Base-by-base conservation (phyloP, 1,284 basidiomycete genomes). In the Heterobasidion parviporum region DNA sequence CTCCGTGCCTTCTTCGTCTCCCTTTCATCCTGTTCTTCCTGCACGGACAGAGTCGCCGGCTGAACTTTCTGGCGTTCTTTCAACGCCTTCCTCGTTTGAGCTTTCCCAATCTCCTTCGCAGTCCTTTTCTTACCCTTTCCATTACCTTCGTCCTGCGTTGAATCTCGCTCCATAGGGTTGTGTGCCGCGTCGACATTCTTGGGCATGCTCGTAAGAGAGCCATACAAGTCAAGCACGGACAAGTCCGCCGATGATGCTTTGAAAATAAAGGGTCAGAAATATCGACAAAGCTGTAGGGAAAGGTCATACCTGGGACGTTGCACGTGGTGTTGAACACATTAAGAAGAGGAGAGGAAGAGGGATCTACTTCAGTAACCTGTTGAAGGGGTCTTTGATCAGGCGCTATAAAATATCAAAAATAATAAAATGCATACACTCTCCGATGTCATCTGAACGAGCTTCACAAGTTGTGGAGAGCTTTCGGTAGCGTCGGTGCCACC, bases 181-280 rank as follows among this genome's bases (percentile, higher is more conserved):
- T 74, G 73, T 48, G 74, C 73, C 2, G 62, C 72, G 34, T 80
- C 77, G 20, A 71, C 67, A 59, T 78, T 76, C 65, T 91, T 91
- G 1, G 88, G 88, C 61, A 90, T 70, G 14, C 78, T 72, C 0
- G 71, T 68, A 16, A 91, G 73, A 46, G 78, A 72, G 4, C 74
- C 70, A 63, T 91, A 90, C 2, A 89, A 69, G 54, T 86, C 81
- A 2, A 89, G 71, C 2, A 68, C 63, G 58, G 77, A 73, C 6
- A 85, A 65, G 9, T 82, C 79, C 8, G 72, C 73, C 6, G 65
- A 53, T 0, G 77, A 72, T 9, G 81, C 83, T 84, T 63, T 47
- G 50, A 15, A 34, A 50, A 34, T 44, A 41, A 43, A 45, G 44
- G 53, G 48, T 44, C 5, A 53, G 12, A 3, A 3, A 16, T 26